phyloP scores from a whole-genome alignment of 2,329 filamentous ascomycete genomes.

The Aspergillus sclerotialis region DNA sequence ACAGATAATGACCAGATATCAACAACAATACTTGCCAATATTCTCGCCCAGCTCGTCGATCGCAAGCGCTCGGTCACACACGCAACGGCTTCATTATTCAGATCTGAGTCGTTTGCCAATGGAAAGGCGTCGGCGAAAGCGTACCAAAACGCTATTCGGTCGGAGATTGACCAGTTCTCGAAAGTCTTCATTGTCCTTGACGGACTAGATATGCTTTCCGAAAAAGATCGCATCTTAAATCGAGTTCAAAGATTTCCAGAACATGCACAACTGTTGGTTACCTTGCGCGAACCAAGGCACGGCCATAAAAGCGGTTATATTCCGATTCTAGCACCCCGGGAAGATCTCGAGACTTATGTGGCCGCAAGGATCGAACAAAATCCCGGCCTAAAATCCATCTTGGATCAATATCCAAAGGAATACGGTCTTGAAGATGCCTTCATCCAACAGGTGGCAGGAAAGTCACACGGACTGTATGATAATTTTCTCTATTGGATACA shows the following conservation, averaged over 20 bases:
- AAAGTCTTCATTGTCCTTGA: constrained; percentile 24
- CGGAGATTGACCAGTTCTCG: constrained; percentile 23
- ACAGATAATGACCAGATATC: constrained; percentile 13
- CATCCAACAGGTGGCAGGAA: constrained; percentile 14
- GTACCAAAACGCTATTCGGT: constrained; percentile 25
- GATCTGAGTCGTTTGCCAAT: constrained; percentile 13
- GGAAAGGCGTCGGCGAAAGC: constrained; percentile 20
- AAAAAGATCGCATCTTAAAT: constrained; percentile 22
- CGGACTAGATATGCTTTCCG: constrained; percentile 20
- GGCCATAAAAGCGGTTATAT: constrained; percentile 9
- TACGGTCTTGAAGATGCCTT: constrained; percentile 9
- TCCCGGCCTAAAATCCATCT: constrained; percentile 5
- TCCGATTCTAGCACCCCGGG: constrained; percentile 7
- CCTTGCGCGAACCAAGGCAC: constrained; percentile 15
- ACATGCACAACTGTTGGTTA: constrained; percentile 24
- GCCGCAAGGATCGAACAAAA: constrained; percentile 12
- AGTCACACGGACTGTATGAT: constrained; percentile 21
- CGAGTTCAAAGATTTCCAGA: constrained; percentile 26
- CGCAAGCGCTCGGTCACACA: constrained; percentile 18
- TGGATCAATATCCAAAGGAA: constrained; percentile 3
- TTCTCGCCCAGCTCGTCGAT: constrained; percentile 25
- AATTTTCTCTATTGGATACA: not conserved
- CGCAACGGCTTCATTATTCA: constrained; percentile 16
- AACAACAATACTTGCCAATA: constrained; percentile 14
- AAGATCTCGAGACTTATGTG: constrained; percentile 15